phyloP scores from a whole-genome alignment of 305 asterid genomes.

The Stenogyne calaminthoides region DNA sequence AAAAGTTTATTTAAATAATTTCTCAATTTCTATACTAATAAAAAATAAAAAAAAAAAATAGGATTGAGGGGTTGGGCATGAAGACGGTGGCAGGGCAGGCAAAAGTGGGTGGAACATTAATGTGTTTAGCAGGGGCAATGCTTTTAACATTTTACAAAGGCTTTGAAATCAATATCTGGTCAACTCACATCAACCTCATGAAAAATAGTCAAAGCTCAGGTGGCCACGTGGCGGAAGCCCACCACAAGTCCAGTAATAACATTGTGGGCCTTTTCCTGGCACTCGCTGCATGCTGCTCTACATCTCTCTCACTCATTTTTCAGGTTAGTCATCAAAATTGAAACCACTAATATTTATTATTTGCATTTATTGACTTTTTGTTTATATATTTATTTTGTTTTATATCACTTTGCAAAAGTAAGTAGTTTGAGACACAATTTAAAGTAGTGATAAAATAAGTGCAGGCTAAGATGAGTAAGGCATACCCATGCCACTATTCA shows the following conservation, averaged over 20 bases:
- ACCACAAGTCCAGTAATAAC: conserved; percentile 10
- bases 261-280: conserved; percentile 44
- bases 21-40: neutral
- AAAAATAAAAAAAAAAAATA: neutral
- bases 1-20: neutral
- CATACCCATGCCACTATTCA: conserved; percentile 51
- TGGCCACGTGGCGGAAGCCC: conserved; percentile 41
- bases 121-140: conserved; percentile 62
- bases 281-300: conserved; percentile 32
- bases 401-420: no score
- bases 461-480: conserved; percentile 43
- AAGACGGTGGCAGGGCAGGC: conserved; percentile 49
- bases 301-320: conserved; percentile 35
- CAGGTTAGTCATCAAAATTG: conserved; percentile 28
- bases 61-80: conserved; percentile 48
- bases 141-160: conserved; percentile 54
- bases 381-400: no score
- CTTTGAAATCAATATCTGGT: conserved; percentile 34
- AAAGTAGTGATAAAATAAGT: no score
- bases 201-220: conserved; percentile 9
- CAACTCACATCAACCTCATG: conserved; percentile 47
- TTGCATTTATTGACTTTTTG: no score
- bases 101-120: conserved; percentile 44
- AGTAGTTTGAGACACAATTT: no score
- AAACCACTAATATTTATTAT: no score